Conservation (phyloP, 345 rosid species). For the Aquilaria sinensis region DNA sequence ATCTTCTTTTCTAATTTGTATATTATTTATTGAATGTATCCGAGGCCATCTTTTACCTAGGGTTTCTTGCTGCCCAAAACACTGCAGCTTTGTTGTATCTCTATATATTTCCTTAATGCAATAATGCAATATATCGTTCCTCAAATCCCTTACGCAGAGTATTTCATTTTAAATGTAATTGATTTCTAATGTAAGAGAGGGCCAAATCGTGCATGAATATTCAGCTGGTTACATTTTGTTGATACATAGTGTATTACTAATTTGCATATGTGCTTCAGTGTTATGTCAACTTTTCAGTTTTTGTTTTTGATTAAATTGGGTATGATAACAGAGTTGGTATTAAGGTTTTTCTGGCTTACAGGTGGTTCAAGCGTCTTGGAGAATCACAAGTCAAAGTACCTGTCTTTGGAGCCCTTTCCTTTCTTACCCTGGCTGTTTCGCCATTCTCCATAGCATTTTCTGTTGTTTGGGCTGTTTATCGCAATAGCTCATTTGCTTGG, state of each 20-base stretch:
- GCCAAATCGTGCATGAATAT: no score
- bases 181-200: no score
- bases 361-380: constrained; percentile 77
- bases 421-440: constrained; percentile 79
- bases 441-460: constrained; percentile 92
- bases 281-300: constrained; percentile 3
- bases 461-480: constrained; percentile 87
- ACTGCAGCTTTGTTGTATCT: no score
- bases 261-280: no score
- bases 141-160: no score
- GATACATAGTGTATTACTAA: neutral
- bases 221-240: neutral
- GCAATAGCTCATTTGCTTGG: constrained; percentile 65
- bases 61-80: no score
- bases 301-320: neutral
- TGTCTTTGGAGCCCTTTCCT: constrained; percentile 75
- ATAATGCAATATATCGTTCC: no score
- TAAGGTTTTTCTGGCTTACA: constrained; percentile 23
- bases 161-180: no score
- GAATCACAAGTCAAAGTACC: constrained; percentile 78
- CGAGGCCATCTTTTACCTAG: no score
- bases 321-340: constrained; percentile 7
- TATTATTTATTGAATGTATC: no score
- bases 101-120: no score
- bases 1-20: no score